Conservation (phyloP, 805 yeast species). For the Cyberlindnera maritima region DNA sequence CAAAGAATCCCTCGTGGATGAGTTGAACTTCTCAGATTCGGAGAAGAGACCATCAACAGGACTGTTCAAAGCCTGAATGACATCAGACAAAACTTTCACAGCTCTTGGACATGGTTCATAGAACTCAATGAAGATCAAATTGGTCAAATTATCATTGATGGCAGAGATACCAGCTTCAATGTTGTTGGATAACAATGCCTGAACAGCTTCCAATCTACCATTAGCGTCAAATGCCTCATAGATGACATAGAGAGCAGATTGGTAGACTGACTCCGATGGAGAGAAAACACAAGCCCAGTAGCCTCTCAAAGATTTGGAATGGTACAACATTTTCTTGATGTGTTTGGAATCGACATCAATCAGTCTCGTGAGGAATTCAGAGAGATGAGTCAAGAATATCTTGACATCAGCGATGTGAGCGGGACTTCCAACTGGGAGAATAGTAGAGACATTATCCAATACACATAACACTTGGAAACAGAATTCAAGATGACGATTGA, state of each 20-base stretch:
- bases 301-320: conserved; percentile 49
- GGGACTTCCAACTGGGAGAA: conserved; percentile 22
- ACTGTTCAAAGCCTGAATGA: conserved; percentile 58
- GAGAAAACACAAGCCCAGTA: conserved; percentile 76
- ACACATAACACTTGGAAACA: conserved; percentile 24
- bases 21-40: conserved; percentile 27
- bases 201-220: conserved; percentile 77
- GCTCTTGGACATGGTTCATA: conserved; percentile 77
- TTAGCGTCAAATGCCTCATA: conserved; percentile 77
- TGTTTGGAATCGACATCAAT: conserved; percentile 37
- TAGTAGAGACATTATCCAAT: conserved; percentile 29
- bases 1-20: conserved; percentile 29
- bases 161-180: conserved; percentile 47
- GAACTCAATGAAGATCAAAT: conserved; percentile 44
- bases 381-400: conserved; percentile 30
- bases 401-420: conserved; percentile 29
- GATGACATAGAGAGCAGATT: conserved; percentile 66
- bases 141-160: conserved; percentile 42
- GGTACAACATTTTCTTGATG: conserved; percentile 37
- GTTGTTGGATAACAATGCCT: conserved; percentile 44
- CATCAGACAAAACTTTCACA: conserved; percentile 72
- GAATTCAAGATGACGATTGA: conserved; percentile 22
- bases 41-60: conserved; percentile 60
- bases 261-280: conserved; percentile 54
- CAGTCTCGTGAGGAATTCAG: conserved; percentile 37